These are phyloP conservation scores for Rhynchospora breviuscula DNA, from an alignment of 176 grass and related monocot genomes.

Conservation along the genomic window DNA sequence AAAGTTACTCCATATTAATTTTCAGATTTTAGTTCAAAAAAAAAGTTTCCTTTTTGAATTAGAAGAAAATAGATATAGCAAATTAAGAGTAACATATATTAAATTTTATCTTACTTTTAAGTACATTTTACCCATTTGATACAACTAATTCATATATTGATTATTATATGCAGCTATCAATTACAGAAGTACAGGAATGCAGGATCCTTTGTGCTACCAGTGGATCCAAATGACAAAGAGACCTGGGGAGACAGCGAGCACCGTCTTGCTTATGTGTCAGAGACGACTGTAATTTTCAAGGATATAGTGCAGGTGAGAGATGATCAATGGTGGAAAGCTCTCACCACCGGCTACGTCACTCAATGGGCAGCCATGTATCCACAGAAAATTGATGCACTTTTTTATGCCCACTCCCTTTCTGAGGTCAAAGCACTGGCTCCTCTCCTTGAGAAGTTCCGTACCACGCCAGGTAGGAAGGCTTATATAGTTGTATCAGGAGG, in stretches of 20 bases:
- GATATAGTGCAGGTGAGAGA: conserved; percentile 85
- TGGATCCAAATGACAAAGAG: conserved; percentile 67
- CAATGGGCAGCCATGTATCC: conserved; percentile 96
- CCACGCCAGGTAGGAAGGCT: conserved; percentile 43
- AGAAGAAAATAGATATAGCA: background rate
- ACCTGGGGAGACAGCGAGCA: conserved; percentile 99
- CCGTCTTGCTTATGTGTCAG: conserved; percentile 71
- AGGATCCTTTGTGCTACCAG: conserved; percentile 77
- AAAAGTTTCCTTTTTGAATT: background rate
- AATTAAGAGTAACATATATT: background rate
- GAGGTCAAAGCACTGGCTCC: conserved; percentile 70
- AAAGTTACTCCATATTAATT: background rate
- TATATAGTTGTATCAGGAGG: conserved; percentile 82
- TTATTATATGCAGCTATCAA: conserved; percentile 51
- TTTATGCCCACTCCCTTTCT: conserved; percentile 72
- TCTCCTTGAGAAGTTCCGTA: conserved; percentile 68
- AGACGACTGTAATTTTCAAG: conserved; percentile 96
- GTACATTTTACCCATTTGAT: background rate
- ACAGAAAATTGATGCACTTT: conserved; percentile 86
- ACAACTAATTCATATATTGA: background rate
- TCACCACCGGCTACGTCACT: conserved; percentile 84
- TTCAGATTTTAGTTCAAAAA: background rate
- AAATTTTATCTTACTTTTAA: background rate
- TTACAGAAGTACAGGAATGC: conserved; percentile 96
- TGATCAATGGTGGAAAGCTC: conserved; percentile 94